phyloP scores from a whole-genome alignment of 331 rosid genomes.

The Malus hybrid region DNA sequence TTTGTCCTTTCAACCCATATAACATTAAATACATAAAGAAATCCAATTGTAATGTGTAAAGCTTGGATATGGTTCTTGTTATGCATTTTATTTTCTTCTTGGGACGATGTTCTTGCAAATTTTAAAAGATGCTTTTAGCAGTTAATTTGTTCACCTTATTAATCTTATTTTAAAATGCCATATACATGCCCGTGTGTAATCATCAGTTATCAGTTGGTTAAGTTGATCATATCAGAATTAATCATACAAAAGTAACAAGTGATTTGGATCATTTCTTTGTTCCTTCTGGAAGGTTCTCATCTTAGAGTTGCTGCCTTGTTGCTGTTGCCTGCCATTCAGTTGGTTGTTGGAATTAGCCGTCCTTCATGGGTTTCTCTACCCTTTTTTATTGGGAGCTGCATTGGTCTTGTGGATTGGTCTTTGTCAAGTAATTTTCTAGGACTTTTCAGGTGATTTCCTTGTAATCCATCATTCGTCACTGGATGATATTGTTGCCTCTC shows the following conservation, averaged over 20 bases:
- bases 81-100: not conserved
- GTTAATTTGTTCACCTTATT: not conserved
- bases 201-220: not conserved
- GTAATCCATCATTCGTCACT: slow-evolving; percentile 4
- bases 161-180: not conserved
- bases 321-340: slow-evolving; percentile 86
- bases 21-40: not conserved
- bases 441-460: slow-evolving; percentile 68
- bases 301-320: slow-evolving; percentile 84
- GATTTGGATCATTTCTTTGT: slow-evolving; percentile 14
- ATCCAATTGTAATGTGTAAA: not conserved
- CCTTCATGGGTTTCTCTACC: slow-evolving; percentile 96
- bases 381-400: slow-evolving; percentile 89
- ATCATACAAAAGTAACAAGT: not conserved
- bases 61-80: not conserved
- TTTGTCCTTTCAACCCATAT: not conserved
- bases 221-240: not conserved
- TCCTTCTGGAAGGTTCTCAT: slow-evolving; percentile 66
- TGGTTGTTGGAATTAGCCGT: slow-evolving; percentile 86
- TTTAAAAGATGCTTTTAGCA: not conserved
- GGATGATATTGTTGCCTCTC: not conserved
- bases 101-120: not conserved
- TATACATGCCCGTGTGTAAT: not conserved
- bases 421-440: slow-evolving; percentile 94
- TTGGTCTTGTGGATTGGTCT: slow-evolving; percentile 96